Conservation (phyloP, 441 rosid species). For the Gossypium trilobum region DNA sequence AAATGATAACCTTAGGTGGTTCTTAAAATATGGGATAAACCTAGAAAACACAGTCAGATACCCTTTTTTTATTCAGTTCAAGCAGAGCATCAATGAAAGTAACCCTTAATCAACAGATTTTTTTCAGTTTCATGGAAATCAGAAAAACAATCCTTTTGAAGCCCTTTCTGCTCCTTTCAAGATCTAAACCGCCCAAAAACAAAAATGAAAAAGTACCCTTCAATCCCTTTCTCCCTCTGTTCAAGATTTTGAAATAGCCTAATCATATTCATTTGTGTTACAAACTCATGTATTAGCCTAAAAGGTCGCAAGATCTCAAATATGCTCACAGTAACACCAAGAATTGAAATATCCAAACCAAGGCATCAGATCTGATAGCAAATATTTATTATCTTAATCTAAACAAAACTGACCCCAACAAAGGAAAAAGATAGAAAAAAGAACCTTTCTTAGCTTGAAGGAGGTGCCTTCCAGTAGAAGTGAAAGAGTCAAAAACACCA, state of each 20-base stretch:
- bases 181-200: not conserved
- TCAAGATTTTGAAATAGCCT: not conserved
- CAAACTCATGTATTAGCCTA: not conserved
- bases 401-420: not conserved
- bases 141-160: not conserved
- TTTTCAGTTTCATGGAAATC: not conserved
- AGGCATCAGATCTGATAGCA: conserved; percentile 7
- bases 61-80: not conserved
- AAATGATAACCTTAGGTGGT: not conserved
- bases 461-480: conserved; percentile 33
- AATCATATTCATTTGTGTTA: not conserved
- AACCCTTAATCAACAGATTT: not conserved
- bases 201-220: not conserved
- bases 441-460: conserved; percentile 50
- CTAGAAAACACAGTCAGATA: not conserved
- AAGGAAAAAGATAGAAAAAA: not conserved
- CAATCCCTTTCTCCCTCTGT: not conserved
- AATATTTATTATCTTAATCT: not conserved
- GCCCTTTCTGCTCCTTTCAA: not conserved
- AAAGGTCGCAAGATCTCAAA: not conserved
- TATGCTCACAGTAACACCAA: not conserved
- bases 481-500: conserved; percentile 28
- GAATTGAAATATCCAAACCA: not conserved
- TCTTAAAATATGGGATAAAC: not conserved
- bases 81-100: not conserved